These are phyloP conservation scores for Talaromyces piceae DNA, from an alignment of 2,329 filamentous ascomycete genomes.

Conservation along the genomic window DNA sequence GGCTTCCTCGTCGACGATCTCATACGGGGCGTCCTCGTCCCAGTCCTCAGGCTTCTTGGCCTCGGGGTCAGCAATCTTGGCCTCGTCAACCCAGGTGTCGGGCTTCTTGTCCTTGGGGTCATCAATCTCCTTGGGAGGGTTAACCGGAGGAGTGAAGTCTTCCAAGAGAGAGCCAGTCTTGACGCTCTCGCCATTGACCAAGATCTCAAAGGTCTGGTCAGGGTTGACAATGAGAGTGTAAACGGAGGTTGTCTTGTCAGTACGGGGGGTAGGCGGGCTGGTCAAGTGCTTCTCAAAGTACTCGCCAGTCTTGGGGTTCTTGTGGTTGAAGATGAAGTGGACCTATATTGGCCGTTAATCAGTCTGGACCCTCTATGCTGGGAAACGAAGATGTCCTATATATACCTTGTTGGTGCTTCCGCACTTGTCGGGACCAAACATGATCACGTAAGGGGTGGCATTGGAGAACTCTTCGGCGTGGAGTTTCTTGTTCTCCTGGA, in stretches of 20 bases:
- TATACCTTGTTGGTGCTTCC: conserved; percentile 96
- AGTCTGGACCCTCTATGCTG: too few relatives aligned
- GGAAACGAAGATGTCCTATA: too few relatives aligned
- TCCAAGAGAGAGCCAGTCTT: conserved; percentile 89
- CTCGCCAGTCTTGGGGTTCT: conserved; percentile 99
- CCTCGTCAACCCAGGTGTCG: conserved; percentile 88
- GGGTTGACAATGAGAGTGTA: conserved; percentile 96
- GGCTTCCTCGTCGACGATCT: conserved; percentile 91
- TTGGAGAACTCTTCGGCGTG: conserved; percentile 98
- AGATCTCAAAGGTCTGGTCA: conserved; percentile 90
- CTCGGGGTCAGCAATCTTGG: conserved; percentile 83
- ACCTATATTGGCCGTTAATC: conserved; percentile 39
- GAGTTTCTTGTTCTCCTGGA: conserved; percentile 94
- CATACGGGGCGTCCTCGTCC: conserved; percentile 96
- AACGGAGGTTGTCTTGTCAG: conserved; percentile 84
- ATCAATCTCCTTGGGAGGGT: conserved; percentile 90
- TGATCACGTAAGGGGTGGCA: conserved; percentile 95
- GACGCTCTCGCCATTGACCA: conserved; percentile 80
- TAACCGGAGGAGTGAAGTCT: conserved; percentile 89
- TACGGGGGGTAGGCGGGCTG: conserved; percentile 73
- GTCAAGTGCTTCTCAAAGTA: conserved; percentile 99
- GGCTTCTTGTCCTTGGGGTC: conserved; percentile 92
- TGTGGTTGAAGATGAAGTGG: conserved; percentile 99
- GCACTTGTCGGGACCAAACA: conserved; percentile 99
- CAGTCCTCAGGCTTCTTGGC: conserved; percentile 96